Base-by-base conservation (phyloP, 2,329 filamentous ascomycete species). In the Metarhizium robertsii region DNA sequence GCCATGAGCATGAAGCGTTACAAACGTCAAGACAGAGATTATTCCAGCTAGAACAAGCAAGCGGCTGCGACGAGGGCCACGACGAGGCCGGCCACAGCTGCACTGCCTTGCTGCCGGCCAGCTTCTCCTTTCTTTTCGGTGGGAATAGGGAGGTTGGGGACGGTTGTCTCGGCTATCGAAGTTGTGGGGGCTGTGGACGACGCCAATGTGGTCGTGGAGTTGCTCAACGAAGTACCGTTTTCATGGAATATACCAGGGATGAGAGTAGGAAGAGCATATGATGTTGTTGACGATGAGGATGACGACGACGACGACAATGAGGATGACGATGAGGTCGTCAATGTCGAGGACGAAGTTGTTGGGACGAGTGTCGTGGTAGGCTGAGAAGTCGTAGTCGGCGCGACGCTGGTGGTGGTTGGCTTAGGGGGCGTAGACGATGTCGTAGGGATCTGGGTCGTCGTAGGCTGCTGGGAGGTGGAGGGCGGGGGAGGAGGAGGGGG, bases 61-160 rank as follows among this genome's bases (percentile, higher is more conserved):
- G 74, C 73, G 30, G 79, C 75, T 29, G 78, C 80, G 36, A 81
- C 70, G 48, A 84, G 73, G 53, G 80, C 80, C 49, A 83, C 73
- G 47, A 83, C 69, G 25, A 84, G 71, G 49, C 80, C 79, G 7
- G 73, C 79, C 43, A 80, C 66, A 52, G 80, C 78, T 51, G 75
- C 73, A 53, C 75, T 75, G 52, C 76, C 75, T 60, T 80, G 74
- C 49, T 74, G 75, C 16, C 71, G 71, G 20, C 73, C 76, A 53
- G 68, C 70, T 60, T 79, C 77, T 58, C 71, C 79, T 61, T 75
- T 68, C 59, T 69, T 68, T 50, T 61, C 61, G n/a, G 71, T 66
- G 18, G 69, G 66, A 13, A 65, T 65, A 13, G 73, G 63, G 10
- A 67, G 59, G 11, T 66, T 59, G 61, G 66, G 64, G 25, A 67